These are phyloP conservation scores for Coemansia sp. DNA, from an alignment of 192 early-diverging fungal species.

Conservation along the genomic window DNA sequence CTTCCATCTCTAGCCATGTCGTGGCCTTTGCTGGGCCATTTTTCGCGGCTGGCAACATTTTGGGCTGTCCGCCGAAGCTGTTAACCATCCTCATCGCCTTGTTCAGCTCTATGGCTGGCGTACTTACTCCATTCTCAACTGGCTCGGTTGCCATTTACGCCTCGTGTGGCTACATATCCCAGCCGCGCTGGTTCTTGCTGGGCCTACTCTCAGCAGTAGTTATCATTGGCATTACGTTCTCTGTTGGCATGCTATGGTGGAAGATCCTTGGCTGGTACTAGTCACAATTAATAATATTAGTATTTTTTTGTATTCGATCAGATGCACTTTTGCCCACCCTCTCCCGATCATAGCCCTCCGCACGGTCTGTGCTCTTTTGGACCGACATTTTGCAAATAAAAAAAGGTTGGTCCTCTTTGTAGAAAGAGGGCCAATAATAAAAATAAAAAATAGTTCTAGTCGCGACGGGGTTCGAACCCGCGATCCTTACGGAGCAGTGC, in stretches of 20 bases:
- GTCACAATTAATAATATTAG: neutral
- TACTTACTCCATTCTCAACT: conserved; percentile 59
- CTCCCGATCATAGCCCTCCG: neutral
- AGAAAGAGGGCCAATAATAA: neutral
- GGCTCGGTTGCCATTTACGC: conserved; percentile 65
- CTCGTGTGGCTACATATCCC: conserved; percentile 62
- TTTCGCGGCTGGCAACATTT: conserved; percentile 67
- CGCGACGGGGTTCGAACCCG: conserved; percentile 11
- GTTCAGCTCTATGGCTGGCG: conserved; percentile 66
- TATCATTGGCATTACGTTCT: conserved; percentile 60
- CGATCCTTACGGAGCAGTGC: conserved; percentile 8
- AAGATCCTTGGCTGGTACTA: conserved; percentile 67
- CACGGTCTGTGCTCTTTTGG: neutral
- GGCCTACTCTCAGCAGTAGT: conserved; percentile 60
- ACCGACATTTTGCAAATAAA: neutral
- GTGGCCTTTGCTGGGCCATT: conserved; percentile 72
- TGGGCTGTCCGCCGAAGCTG: conserved; percentile 62
- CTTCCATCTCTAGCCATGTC: conserved; percentile 72
- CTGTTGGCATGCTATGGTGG: conserved; percentile 73
- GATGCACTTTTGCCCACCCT: neutral
- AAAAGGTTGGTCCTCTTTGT: neutral
- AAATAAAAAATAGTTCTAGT: neutral
- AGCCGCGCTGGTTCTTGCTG: conserved; percentile 64
- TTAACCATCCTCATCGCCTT: conserved; percentile 63
- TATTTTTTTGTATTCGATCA: neutral